Evolutionary conservation across 208 protist genomes (phyloP), one percentile per base, ranked within the genome.

Genomic region (Borovskyia barvae): DNA sequence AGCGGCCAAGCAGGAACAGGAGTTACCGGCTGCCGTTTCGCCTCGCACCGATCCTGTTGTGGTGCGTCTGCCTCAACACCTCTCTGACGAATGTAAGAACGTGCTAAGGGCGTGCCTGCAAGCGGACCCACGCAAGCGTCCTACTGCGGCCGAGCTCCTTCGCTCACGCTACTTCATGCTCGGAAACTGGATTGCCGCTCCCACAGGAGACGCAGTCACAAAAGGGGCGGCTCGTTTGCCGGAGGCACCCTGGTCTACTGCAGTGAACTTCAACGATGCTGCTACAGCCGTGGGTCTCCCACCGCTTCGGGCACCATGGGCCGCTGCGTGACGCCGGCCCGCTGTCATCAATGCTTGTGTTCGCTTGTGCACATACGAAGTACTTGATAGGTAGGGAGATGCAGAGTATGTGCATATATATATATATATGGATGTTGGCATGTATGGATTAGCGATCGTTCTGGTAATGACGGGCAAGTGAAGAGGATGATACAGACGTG

Each of bases 101-200:
- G 82, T 92, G 79, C 68, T 92, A 50, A 66, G 60, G 24, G 62
- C 62, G 65, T 92, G 85, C 54, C 59, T 92, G 56, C 69, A 76
- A 35, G 24, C 37, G 6, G 74, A 85, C 40, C 74, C 82, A 1
- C 41, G 52, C 15, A 59, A 66, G 53, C 81, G 85, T 1, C 85
- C 85, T 5, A 85, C 82, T 1, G 85, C 74, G 29, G 75, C 73
- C 56, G 79, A 88, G 57, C 71, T 92, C 30, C 67, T 92, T 39
- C 67, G 66, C 33, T 65, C 57, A 28, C 76, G 67, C 45, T 92
- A 92, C 62, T 92, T 92, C 56, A 48, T 88, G 48, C 56, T 92
- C 28, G 81, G 80, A 11, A 66, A 85, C 29, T 92, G 85, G 82
- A 83, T 85, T 25, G 60, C 35, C 28, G 46, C 32, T 52, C 67